These are phyloP conservation scores for Lignosus rhinocerotis DNA, from an alignment of 1,284 basidiomycete genomes.

Conservation along the genomic window DNA sequence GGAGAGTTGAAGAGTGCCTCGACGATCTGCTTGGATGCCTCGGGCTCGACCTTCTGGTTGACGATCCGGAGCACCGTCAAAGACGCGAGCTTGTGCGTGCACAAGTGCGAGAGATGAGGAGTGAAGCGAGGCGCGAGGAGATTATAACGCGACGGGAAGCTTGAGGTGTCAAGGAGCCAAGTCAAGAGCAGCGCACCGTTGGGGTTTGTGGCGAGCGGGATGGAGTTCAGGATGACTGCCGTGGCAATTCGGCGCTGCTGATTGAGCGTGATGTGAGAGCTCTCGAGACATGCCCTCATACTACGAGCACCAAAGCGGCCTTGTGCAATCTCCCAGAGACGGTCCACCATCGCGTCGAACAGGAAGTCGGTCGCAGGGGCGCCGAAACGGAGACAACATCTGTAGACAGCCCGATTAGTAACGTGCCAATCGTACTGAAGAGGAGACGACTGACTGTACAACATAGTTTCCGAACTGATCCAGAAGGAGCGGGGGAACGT, in stretches of 20 bases:
- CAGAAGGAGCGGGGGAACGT: constrained; percentile 90
- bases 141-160: constrained; percentile 90
- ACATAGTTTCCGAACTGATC: constrained; percentile 99
- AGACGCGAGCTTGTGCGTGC: constrained; percentile 97
- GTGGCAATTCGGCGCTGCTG: constrained; percentile 95
- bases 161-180: constrained; percentile 95
- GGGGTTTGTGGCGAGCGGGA: constrained; percentile 95
- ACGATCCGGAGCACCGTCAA: constrained; percentile 91
- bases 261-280: constrained; percentile 78
- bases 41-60: constrained; percentile 88
- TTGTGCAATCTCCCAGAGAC: constrained; percentile 97
- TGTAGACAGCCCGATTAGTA: constrained; percentile 33
- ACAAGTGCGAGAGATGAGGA: constrained; percentile 93
- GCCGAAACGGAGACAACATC: constrained; percentile 91
- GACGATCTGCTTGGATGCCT: constrained; percentile 80
- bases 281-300: constrained; percentile 96
- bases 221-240: constrained; percentile 94
- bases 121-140: constrained; percentile 93
- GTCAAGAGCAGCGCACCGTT: constrained; percentile 95
- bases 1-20: constrained; percentile 85
- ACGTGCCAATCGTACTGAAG: neutral
- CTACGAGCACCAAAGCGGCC: constrained; percentile 96
- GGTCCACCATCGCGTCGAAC: constrained; percentile 97
- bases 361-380: constrained; percentile 91
- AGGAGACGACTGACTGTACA: constrained; percentile 69